Percentiles rank a stretch among this genome's conserved stretches.
These are phyloP conservation scores for Botrytis elliptica DNA, from an alignment of 2,329 filamentous ascomycete species.

Conservation along the genomic window DNA sequence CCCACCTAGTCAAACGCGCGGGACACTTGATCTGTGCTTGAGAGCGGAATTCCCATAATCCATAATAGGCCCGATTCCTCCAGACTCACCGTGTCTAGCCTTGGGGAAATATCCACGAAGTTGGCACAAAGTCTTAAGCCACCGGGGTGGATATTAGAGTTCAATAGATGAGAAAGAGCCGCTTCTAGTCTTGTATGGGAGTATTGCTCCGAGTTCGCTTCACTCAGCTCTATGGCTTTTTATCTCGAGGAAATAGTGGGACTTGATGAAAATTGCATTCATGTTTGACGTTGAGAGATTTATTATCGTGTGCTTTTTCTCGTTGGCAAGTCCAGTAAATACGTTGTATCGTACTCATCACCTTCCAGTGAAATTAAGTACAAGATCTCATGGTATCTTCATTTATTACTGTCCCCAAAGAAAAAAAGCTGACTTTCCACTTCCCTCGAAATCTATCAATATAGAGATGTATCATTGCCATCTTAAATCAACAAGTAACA, in stretches of 20 bases:
- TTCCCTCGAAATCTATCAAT: neutral
- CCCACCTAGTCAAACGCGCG: neutral
- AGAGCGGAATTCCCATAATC: neutral
- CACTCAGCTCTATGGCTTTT: neutral
- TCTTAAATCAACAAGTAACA: neutral
- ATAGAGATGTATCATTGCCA: neutral
- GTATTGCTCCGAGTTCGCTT: slow-evolving; percentile 2
- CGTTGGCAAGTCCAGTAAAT: neutral
- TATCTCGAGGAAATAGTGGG: neutral
- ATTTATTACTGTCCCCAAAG: neutral
- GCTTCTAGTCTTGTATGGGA: neutral
- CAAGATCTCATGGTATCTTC: too few species aligned
- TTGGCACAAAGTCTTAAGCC: neutral
- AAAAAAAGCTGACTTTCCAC: neutral
- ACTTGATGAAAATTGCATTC: neutral
- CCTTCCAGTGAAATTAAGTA: neutral
- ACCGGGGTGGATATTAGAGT: neutral
- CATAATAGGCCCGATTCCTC: slow-evolving; percentile 2
- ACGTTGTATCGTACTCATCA: neutral
- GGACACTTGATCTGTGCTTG: neutral
- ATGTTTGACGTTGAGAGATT: neutral
- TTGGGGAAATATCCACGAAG: neutral
- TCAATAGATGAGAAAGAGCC: neutral
- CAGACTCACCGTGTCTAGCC: neutral
- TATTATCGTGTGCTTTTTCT: neutral